Evolutionary conservation across 2,329 filamentous ascomycete species (phyloP).

Genomic region (Myriosclerotinia curreyana): DNA sequence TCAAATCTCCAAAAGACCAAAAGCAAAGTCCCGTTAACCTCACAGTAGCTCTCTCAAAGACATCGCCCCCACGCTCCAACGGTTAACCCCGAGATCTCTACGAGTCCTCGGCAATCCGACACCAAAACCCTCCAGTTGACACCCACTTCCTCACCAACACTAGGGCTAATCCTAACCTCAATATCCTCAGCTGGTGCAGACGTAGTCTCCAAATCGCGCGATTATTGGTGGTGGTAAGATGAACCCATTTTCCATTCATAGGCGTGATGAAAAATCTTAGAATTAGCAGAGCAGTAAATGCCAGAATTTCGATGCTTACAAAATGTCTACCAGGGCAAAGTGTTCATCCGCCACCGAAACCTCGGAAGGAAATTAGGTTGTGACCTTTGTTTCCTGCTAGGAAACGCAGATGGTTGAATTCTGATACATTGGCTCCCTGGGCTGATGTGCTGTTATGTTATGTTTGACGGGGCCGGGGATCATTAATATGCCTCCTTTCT

Average conservation of each 20-base stretch:
- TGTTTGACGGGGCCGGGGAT: conserved; percentile 39
- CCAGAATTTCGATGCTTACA: conserved; percentile 39
- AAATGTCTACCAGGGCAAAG: conserved; percentile 43
- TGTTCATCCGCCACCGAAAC: conserved; percentile 40
- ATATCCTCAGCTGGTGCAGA: conserved; percentile 18
- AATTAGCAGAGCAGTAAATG: conserved; percentile 38
- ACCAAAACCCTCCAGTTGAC: conserved; percentile 19
- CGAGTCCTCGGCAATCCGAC: conserved; percentile 22
- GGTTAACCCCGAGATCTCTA: conserved; percentile 2
- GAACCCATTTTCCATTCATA: conserved; percentile 6
- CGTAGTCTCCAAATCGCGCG: conserved; percentile 9
- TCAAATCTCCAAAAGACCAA: no score
- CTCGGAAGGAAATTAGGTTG: conserved; percentile 38
- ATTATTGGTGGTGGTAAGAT: conserved; percentile 5
- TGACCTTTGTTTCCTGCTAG: conserved; percentile 26
- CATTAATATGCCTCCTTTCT: conserved; percentile 40
- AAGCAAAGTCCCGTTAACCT: background rate
- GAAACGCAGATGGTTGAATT: conserved; percentile 42
- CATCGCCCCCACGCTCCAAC: no score
- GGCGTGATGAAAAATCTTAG: conserved; percentile 36
- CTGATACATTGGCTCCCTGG: conserved; percentile 39
- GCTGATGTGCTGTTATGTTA: conserved; percentile 38
- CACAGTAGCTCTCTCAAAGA: background rate
- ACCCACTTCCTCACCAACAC: conserved; percentile 1
- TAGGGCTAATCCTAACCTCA: conserved; percentile 18